Evolutionary conservation across 257 asterid genomes (phyloP), one percentile per base, ranked within the genome.

Genomic region (Gentiana straminea): DNA sequence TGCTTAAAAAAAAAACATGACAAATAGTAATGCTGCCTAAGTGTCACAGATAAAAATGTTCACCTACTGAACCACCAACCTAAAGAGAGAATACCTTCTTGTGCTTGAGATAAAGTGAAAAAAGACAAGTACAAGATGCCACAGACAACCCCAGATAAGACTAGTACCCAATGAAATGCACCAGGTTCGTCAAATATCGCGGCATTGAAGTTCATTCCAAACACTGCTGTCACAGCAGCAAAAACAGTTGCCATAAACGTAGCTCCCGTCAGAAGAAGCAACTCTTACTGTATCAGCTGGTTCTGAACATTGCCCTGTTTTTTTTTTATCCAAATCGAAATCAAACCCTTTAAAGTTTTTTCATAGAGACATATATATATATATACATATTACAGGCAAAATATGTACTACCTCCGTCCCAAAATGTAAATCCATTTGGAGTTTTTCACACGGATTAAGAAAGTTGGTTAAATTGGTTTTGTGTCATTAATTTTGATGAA

Each of bases 241-340:
- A 88, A 92, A 52, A 85, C 54, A 32, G 97, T 76, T 33, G 94
- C 81, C 68, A 88, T 86, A 62, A 92, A 92, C 15, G 95, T 85
- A 35, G 99, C 99, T 9, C 95, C 99, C 12, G 97, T 88, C 51
- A 92, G 79, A 63, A 15, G 24, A 24, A 92, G 94, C 78, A 92
- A 72, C 86, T 92, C 95, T 49, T 77, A 89, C 66, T 88, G 82
- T 62, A 92, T 92, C 69, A 88, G 75, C 67, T 88, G 99, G 67
- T 92, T 92, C 85, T 88, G 99, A 61, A 92, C 89, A 81, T 80
- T 88, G 37, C 94, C 97, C 99, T 92, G 91, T 68, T 49, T n/a
- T 50, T n/a, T 50, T 51, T 59, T 56, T 46, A 47, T 55, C 49
- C 49, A 67, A 41, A 35, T 47, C 10, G 0, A 41, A 41, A 41